Evolutionary conservation across 306 rosid genomes (phyloP).

Genomic region (Malus sieversii): DNA sequence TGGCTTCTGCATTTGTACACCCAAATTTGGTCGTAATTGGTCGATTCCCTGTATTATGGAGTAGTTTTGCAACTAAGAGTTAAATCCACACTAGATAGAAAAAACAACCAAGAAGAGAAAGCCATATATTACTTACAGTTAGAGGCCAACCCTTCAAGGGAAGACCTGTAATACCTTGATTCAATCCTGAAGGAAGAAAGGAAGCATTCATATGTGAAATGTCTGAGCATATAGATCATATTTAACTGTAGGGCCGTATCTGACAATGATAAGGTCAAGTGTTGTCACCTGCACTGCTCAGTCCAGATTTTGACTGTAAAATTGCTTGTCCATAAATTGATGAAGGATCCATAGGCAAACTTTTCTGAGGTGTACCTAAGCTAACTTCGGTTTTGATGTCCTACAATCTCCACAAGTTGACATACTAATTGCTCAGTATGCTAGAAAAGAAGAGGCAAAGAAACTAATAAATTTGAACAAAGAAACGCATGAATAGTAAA

Average conservation of each 20-base stretch:
- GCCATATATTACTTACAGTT: conserved; percentile 51
- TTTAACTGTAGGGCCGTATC: neutral
- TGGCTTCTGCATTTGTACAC: conserved; percentile 81
- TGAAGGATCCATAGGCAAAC: conserved; percentile 80
- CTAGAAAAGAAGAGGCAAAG: conserved; percentile 11
- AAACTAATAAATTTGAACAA: neutral
- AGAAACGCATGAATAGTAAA: conserved; percentile 2
- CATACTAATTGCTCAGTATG: conserved; percentile 24
- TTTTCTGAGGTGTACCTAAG: conserved; percentile 63
- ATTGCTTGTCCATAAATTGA: conserved; percentile 81
- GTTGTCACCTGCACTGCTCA: conserved; percentile 61
- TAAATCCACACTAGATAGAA: neutral
- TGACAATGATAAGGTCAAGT: neutral
- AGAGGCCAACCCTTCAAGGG: conserved; percentile 97
- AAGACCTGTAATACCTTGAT: conserved; percentile 65
- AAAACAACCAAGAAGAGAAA: neutral
- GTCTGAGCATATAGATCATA: neutral
- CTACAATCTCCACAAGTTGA: conserved; percentile 33
- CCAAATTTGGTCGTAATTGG: conserved; percentile 69
- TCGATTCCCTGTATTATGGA: conserved; percentile 60
- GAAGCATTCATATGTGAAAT: conserved; percentile 1
- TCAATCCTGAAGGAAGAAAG: conserved; percentile 49
- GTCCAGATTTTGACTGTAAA: conserved; percentile 81
- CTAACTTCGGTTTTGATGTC: conserved; percentile 67
- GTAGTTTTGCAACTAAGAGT: neutral